Evolutionary conservation across 2,329 filamentous ascomycete species (phyloP).

Genomic region (Alternaria ventricosa): DNA sequence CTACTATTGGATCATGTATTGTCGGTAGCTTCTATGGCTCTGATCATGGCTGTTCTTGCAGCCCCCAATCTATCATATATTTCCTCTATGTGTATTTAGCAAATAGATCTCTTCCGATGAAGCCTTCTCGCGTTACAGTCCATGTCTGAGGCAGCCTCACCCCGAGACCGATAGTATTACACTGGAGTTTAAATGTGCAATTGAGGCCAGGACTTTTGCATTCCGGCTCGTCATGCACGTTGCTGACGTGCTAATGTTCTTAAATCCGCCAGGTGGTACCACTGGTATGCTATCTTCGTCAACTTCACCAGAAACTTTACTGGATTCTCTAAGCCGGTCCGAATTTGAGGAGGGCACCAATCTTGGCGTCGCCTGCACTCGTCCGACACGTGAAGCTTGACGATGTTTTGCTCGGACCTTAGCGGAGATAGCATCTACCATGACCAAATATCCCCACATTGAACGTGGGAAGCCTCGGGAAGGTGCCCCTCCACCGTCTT

Average conservation of each 20-base stretch:
- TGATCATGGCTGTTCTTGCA: background rate
- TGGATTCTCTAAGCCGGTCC: background rate
- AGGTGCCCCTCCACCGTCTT: conserved; percentile 9
- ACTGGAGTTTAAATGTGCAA: background rate
- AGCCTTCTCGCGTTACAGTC: background rate
- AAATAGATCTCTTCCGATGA: background rate
- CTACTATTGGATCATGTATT: background rate
- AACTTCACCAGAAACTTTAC: background rate
- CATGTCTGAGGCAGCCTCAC: background rate
- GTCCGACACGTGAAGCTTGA: background rate
- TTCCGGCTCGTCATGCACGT: background rate
- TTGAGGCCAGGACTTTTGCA: background rate
- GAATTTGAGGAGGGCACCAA: background rate
- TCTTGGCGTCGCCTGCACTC: background rate
- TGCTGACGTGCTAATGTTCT: background rate
- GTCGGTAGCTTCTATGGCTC: background rate
- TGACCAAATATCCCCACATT: background rate
- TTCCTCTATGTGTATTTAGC: background rate
- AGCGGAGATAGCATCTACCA: conserved; percentile 5
- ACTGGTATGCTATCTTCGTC: background rate
- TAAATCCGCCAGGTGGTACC: background rate
- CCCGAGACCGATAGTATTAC: background rate
- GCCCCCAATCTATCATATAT: background rate
- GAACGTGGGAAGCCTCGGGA: background rate
- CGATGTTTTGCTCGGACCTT: background rate